phyloP scores from a whole-genome alignment of 2,329 filamentous ascomycete species.

The Aspergillus fischeri region DNA sequence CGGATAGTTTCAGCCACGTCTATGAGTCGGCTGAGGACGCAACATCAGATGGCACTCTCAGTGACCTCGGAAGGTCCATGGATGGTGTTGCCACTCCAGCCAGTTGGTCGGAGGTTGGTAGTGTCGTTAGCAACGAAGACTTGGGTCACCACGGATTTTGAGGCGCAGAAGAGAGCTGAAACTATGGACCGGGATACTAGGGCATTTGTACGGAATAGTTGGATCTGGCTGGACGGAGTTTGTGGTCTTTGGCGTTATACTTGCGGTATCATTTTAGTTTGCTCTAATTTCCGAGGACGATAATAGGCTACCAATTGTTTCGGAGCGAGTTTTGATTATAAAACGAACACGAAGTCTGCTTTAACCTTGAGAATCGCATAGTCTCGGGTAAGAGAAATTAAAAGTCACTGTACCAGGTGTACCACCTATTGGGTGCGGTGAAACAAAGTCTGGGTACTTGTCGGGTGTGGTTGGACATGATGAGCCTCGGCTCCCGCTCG shows the following conservation, averaged over 20 bases:
- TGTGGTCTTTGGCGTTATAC: too few relatives aligned
- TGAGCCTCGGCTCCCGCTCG: slow-evolving; percentile 10
- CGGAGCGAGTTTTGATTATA: too few relatives aligned
- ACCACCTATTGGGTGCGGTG: background rate
- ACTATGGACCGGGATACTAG: slow-evolving; percentile 8
- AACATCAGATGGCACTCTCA: slow-evolving; percentile 37
- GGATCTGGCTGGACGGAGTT: background rate
- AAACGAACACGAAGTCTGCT: background rate
- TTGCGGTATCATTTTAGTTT: too few relatives aligned
- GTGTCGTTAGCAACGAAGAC: slow-evolving; percentile 41
- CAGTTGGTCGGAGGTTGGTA: slow-evolving; percentile 45
- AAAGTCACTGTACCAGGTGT: too few relatives aligned
- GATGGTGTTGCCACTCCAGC: slow-evolving; percentile 35
- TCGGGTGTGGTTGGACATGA: background rate
- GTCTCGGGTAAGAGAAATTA: background rate
- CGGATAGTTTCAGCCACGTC: slow-evolving; percentile 37
- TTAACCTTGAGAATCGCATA: background rate
- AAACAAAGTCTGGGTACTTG: background rate
- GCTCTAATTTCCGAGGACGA: too few relatives aligned
- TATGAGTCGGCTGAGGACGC: slow-evolving; percentile 26
- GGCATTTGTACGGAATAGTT: slow-evolving; percentile 15
- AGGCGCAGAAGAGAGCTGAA: slow-evolving; percentile 8
- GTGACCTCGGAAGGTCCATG: slow-evolving; percentile 32
- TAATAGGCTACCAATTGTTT: too few relatives aligned
- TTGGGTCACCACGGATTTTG: slow-evolving; percentile 23